Percentiles rank a stretch among this genome's conserved stretches.
Evolutionary conservation across 352 stramenopile species (phyloP).

Genomic region (Stephanocyclus meneghinianus): DNA sequence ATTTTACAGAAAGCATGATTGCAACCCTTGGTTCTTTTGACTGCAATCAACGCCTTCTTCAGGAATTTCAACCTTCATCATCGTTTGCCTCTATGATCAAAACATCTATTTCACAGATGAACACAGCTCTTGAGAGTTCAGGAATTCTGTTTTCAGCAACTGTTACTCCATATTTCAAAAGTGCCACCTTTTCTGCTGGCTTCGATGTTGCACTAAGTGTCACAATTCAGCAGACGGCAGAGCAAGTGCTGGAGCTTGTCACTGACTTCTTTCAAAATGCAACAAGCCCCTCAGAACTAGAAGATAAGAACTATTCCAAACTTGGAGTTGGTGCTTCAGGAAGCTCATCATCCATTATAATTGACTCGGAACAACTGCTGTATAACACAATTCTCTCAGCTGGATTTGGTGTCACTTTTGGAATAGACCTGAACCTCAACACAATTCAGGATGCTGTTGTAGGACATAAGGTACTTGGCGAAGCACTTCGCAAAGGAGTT

Average conservation of each 20-base stretch:
- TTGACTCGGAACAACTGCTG: neutral
- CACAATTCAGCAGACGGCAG: neutral
- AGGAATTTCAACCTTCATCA: neutral
- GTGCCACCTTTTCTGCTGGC: neutral
- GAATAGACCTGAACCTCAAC: slow-evolving; percentile 17
- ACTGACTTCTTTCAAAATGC: slow-evolving; percentile 14
- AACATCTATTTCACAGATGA: slow-evolving; percentile 10
- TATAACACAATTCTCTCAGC: slow-evolving; percentile 24
- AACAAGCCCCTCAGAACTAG: neutral
- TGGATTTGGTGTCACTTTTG: slow-evolving; percentile 26
- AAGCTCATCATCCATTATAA: neutral
- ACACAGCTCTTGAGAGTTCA: slow-evolving; percentile 13
- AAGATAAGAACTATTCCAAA: neutral
- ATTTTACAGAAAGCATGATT: slow-evolving; percentile 25
- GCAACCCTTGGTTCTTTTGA: slow-evolving; percentile 1
- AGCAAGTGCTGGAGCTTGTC: slow-evolving; percentile 14
- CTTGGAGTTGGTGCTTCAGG: neutral
- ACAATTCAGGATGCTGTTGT: slow-evolving; percentile 1
- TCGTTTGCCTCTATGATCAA: neutral
- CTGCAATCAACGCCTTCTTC: slow-evolving; percentile 7
- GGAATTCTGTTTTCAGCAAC: neutral
- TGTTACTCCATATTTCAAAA: slow-evolving; percentile 3
- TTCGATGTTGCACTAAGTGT: neutral
- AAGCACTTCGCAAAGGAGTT: neutral
- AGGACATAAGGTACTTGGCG: neutral